phyloP scores from a whole-genome alignment of 78 protist species.

The Dictyostelium capitatum region DNA sequence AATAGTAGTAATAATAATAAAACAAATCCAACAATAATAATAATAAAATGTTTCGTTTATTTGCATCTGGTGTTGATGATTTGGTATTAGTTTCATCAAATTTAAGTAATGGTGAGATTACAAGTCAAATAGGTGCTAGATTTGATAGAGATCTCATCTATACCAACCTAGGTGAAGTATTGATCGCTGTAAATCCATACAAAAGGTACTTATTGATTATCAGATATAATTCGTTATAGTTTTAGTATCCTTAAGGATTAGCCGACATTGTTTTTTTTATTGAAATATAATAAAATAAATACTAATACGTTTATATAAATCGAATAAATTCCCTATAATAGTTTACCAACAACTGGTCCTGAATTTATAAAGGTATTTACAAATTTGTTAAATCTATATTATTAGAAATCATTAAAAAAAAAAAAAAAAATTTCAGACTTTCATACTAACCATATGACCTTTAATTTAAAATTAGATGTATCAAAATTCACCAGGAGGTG shows the following conservation, averaged over 20 bases:
- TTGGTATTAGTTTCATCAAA: conserved; percentile 60
- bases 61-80: conserved; percentile 86
- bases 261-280: not conserved
- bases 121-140: conserved; percentile 83
- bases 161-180: conserved; percentile 86
- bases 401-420: not conserved
- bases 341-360: conserved; percentile 90
- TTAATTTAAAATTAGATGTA: conserved; percentile 49
- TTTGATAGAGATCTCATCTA: conserved; percentile 82
- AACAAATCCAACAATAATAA: not conserved
- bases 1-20: not conserved
- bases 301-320: conserved; percentile 87
- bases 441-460: not conserved
- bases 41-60: conserved; percentile 70
- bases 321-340: too few species aligned
- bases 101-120: conserved; percentile 76
- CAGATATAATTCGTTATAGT: too few species aligned
- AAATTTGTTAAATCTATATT: not conserved
- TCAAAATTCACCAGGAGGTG: conserved; percentile 71
- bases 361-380: conserved; percentile 82
- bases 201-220: too few species aligned
- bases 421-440: too few species aligned
- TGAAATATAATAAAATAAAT: not conserved
- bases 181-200: conserved; percentile 78
- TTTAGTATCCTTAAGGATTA: too few species aligned